Base-by-base conservation (phyloP, 306 rosid species). In the Malus domestica region DNA sequence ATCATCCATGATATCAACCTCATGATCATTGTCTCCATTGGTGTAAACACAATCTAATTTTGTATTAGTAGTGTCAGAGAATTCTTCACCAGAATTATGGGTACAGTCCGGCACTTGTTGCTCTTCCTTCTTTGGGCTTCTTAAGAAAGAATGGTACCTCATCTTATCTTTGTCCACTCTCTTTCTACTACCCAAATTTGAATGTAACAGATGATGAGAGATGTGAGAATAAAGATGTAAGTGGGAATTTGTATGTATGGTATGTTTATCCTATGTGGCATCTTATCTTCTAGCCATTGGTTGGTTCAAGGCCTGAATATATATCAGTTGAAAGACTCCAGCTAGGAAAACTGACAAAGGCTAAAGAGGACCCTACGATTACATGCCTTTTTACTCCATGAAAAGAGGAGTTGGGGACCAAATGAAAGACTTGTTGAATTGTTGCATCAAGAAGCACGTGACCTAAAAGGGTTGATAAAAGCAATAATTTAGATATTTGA, bases 41-140 rank as follows among this genome's bases (percentile, higher is more conserved):
- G 65, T 58, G 73, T 70, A 73, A 71, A 77, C 9, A 51, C 54
- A 19, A 35, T 81, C 13, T 64, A 64, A 16, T 64, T 64, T 64
- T 1, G 68, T 64, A 2, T 71, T 60, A 52, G 70, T 70, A n/a
- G 72, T 63, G 32, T 71, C 66, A 30, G 85, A 65, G 40, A 76
- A 70, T 35, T 79, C 16, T 64, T 73, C 77, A 70, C 45, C 64
- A 51, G 67, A 81, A 33, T 52, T 29, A 19, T 64, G 29, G 40
- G 73, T 10, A 23, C 46, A 25, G 60, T 89, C 86, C 19, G 95
- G 91, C 16, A 85, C 91, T 52, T 86, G 73, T 29, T 84, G 90
- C 75, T 91, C 95, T 79, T 91, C 93, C 83, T 79, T 80, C 84
- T 92, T 92, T 55, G 93, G 97, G 58, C 84, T 87, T 71, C 70